phyloP scores from a whole-genome alignment of 2,329 filamentous ascomycete species.

The Biscogniauxia mediterranea region DNA sequence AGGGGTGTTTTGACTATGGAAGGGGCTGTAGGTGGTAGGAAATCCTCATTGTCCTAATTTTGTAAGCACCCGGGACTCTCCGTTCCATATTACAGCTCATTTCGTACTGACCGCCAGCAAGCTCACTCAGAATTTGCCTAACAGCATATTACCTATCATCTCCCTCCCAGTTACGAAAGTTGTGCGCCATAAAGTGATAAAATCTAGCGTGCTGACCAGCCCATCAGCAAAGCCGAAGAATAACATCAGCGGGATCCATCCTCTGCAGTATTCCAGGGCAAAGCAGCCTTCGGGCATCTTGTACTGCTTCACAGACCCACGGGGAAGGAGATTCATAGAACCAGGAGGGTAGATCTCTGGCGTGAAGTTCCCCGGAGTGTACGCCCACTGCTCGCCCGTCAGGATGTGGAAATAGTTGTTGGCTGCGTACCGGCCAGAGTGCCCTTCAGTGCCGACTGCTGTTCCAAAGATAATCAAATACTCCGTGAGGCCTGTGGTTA shows the following conservation, averaged over 20 bases:
- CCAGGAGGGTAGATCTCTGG: slow-evolving; percentile 70
- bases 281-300: slow-evolving; percentile 75
- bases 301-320: slow-evolving; percentile 78
- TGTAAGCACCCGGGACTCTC: too few species aligned
- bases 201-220: slow-evolving; percentile 76
- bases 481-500: slow-evolving; percentile 66
- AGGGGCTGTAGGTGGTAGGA: too few species aligned
- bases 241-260: slow-evolving; percentile 92
- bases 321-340: slow-evolving; percentile 67
- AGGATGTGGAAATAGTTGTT: slow-evolving; percentile 96
- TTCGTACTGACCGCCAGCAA: background rate
- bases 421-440: slow-evolving; percentile 83
- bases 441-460: slow-evolving; percentile 80
- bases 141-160: slow-evolving; percentile 71
- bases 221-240: slow-evolving; percentile 85
- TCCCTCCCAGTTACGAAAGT: slow-evolving; percentile 68
- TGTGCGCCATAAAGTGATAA: slow-evolving; percentile 80
- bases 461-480: slow-evolving; percentile 89
- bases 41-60: too few species aligned
- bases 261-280: slow-evolving; percentile 78
- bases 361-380: slow-evolving; percentile 65
- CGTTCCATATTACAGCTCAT: too few species aligned
- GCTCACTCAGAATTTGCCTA: slow-evolving; percentile 62
- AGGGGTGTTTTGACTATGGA: too few species aligned
- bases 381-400: slow-evolving; percentile 72